Evolutionary conservation across 805 yeast species (phyloP).

Genomic region (Kuraishia borneana): DNA sequence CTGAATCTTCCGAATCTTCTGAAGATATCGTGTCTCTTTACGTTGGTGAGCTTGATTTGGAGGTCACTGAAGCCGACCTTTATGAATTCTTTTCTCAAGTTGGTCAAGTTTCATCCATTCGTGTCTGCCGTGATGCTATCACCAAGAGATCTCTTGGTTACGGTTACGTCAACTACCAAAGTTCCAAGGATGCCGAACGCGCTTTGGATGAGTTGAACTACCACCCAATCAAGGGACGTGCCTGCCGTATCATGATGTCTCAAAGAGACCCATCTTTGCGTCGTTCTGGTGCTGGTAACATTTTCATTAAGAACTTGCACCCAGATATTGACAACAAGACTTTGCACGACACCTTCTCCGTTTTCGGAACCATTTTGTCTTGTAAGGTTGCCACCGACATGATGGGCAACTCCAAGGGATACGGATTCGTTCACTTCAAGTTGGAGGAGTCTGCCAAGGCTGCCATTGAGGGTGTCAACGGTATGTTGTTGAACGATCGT

Average conservation of each 20-base stretch:
- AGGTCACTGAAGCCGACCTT: constrained; percentile 87
- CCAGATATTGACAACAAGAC: constrained; percentile 98
- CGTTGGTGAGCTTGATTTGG: constrained; percentile 93
- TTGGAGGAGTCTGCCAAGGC: constrained; percentile 84
- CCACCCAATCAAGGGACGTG: constrained; percentile 84
- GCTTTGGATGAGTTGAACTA: constrained; percentile 96
- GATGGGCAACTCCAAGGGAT: constrained; percentile 85
- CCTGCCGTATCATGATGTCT: constrained; percentile 99
- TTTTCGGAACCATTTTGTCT: constrained; percentile 90
- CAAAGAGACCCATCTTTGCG: constrained; percentile 96
- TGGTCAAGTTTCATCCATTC: constrained; percentile 92
- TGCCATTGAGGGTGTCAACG: constrained; percentile 95
- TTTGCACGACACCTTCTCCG: constrained; percentile 93
- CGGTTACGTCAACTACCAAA: constrained; percentile 95
- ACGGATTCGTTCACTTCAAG: constrained; percentile 96
- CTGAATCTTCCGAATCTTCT: constrained; percentile 28
- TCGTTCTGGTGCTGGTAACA: constrained; percentile 92
- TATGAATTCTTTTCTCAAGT: constrained; percentile 91
- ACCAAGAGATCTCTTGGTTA: constrained; percentile 95
- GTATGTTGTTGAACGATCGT: constrained; percentile 94
- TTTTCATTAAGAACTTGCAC: constrained; percentile 96
- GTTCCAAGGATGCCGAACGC: constrained; percentile 78
- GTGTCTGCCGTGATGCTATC: constrained; percentile 98
- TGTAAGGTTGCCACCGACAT: constrained; percentile 96
- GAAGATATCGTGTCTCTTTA: constrained; percentile 77